Base-by-base conservation (phyloP, 805 yeast genomes). In the Candida coleopterorum region DNA sequence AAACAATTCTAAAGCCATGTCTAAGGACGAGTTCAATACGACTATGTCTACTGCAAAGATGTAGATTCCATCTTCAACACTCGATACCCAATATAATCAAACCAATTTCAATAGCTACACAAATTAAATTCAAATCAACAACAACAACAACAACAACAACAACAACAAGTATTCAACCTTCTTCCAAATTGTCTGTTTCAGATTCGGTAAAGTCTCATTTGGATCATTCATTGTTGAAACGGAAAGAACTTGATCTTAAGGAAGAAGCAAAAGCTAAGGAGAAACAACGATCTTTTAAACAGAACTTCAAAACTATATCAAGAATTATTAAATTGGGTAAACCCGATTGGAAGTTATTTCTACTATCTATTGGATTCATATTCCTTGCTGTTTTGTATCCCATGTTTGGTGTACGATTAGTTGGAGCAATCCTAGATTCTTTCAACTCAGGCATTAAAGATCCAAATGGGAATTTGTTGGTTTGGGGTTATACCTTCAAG, bases 301-400 rank as follows among this genome's bases (percentile, higher is more conserved):
- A 64, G 40, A 67, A 67, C 43, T 36, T 64, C 26, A 45, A 43
- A 29, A 67, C 70, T 3, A 54, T 67, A n/a, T 43, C 43, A n/a
- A 53, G 72, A 17, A 67, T 67, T 29, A 45, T 67, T 21, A 50
- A 42, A 32, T 50, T 67, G 9, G 73, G 73, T 6, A 52, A 53
- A 29, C 69, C 71, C 3, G 73, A 67, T 40, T 39, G 57, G 37
- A 56, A 47, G 37, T 49, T 65, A 9, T 67, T 67, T 36, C 34
- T 67, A 3, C 52, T 56, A 21, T 72, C 73, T 2, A 43, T 67
- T 21, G 68, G 57, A 9, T 66, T 67, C 41, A 67, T 67, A 18
- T 49, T 65, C 18, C 61, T 62, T 50, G 72, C 73, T 3, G 72
- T 67, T 23, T 44, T 67, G 27, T 67, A 66, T 40, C 73, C 73